These are phyloP conservation scores for Musa balbisiana DNA, from an alignment of 202 grass and related monocot genomes.

Conservation along the genomic window DNA sequence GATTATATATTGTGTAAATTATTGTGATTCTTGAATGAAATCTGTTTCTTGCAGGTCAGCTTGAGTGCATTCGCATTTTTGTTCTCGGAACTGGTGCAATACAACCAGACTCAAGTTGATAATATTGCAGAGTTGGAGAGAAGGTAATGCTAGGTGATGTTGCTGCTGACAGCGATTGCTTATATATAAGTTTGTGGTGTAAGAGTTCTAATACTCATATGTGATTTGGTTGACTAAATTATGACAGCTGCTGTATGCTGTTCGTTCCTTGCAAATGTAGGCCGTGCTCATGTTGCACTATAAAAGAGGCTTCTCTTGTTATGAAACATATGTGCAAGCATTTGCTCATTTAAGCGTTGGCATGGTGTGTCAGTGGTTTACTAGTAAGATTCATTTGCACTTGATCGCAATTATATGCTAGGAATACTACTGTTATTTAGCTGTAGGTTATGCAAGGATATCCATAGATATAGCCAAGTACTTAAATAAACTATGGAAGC, in stretches of 20 bases:
- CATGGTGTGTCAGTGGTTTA: neutral
- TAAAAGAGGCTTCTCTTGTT: no score
- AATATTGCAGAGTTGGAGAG: constrained; percentile 92
- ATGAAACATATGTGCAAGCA: no score
- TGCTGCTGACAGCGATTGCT: neutral
- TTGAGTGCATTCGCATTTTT: constrained; percentile 96
- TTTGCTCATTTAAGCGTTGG: neutral
- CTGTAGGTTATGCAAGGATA: no score
- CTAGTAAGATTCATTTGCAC: neutral
- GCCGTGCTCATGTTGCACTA: neutral
- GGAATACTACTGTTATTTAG: no score
- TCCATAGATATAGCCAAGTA: neutral
- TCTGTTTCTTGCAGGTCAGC: constrained; percentile 60
- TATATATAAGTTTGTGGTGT: no score
- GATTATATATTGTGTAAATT: neutral
- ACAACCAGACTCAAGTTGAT: constrained; percentile 97
- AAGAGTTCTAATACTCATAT: constrained; percentile 20
- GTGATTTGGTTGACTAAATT: neutral
- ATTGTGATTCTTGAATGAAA: constrained; percentile 7
- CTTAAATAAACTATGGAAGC: neutral
- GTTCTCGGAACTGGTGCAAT: constrained; percentile 95
- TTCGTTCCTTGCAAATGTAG: neutral
- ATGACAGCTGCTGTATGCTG: neutral
- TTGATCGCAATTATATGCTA: no score
- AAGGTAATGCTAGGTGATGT: constrained; percentile 45